Evolutionary conservation across 1,139 yeast genomes (phyloP), one percentile per base, ranked within the genome.

Genomic region (Cylindricascospora bacillispora): DNA sequence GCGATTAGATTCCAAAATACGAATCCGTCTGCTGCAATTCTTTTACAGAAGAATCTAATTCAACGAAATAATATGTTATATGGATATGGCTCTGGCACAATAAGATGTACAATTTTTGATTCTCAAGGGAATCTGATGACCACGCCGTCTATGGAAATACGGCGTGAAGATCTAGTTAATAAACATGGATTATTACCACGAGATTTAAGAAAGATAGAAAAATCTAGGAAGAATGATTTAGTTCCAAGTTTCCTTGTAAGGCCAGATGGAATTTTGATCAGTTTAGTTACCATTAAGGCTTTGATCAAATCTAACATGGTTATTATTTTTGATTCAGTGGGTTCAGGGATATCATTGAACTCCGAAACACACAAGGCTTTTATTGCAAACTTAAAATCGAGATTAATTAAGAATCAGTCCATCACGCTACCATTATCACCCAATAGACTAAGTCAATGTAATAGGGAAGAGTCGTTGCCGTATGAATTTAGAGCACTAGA

Each of bases 401-500:
- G 49, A 24, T 36, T 52, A 17, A 10, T 10, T 18, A 37, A 43
- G 28, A 30, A 46, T 39, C 39, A 37, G 14, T 7, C 10, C 9
- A 18, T 18, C 21, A 18, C 7, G 9, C 7, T 18, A 10, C 21
- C 21, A 37, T n/a, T n/a, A n/a, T n/a, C n/a, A n/a, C n/a, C n/a
- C n/a, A n/a, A n/a, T n/a, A n/a, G n/a, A n/a, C n/a, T n/a, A n/a
- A n/a, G n/a, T n/a, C n/a, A n/a, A n/a, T n/a, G n/a, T n/a, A n/a
- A n/a, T n/a, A 38, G 24, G 49, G 24, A 38, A 22, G 52, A 46
- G 28, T 43, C 47, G 3, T 36, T 50, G 20, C 57, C 57, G 2
- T 92, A 81, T 54, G 99, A 92, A 50, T 78, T 86, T 54, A 64
- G 92, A 27, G 98, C 95, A 0, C 56, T 92, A 27, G 98, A 92